Percentiles rank a stretch among this genome's conserved stretches.
These are phyloP conservation scores for Passiflora organensis DNA, from an alignment of 345 rosid genomes.

Conservation along the genomic window DNA sequence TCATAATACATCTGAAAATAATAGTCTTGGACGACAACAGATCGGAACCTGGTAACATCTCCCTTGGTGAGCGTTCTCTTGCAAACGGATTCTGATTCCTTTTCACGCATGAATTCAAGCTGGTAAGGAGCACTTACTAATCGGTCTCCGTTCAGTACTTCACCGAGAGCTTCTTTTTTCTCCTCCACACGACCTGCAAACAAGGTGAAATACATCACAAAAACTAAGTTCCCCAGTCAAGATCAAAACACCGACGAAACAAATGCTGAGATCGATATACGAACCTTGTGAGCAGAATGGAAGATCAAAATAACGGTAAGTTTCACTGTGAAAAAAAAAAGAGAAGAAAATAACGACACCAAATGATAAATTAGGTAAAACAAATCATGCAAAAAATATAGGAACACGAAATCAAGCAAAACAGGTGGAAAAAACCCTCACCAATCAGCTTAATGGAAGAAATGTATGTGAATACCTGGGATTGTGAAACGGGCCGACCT, in stretches of 20 bases:
- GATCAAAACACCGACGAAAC: neutral
- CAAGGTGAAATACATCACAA: neutral
- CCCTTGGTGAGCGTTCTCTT: slow-evolving; percentile 17
- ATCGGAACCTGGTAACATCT: slow-evolving; percentile 20
- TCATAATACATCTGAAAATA: slow-evolving; percentile 33
- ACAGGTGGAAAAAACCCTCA: too few relatives aligned
- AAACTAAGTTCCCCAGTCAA: neutral
- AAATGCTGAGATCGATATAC: neutral
- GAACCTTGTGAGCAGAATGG: slow-evolving; percentile 14
- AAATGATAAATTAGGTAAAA: too few relatives aligned
- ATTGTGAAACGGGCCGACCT: slow-evolving; percentile 37
- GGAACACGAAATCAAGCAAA: too few relatives aligned
- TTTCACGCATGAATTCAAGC: slow-evolving; percentile 21
- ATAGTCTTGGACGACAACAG: slow-evolving; percentile 24
- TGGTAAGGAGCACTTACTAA: slow-evolving; percentile 27
- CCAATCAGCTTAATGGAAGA: too few relatives aligned
- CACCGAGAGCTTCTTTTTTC: slow-evolving; percentile 33
- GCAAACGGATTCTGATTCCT: slow-evolving; percentile 22
- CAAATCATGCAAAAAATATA: too few relatives aligned
- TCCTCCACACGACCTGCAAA: slow-evolving; percentile 19
- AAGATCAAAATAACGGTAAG: slow-evolving; percentile 17
- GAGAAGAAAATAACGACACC: too few relatives aligned
- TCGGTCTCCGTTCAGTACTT: slow-evolving; percentile 28
- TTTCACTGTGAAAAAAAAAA: slow-evolving; percentile 8
- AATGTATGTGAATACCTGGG: slow-evolving; percentile 20